These are phyloP conservation scores for Volvox reticuliferus DNA, from an alignment of 139 green algal species.

Conservation along the genomic window DNA sequence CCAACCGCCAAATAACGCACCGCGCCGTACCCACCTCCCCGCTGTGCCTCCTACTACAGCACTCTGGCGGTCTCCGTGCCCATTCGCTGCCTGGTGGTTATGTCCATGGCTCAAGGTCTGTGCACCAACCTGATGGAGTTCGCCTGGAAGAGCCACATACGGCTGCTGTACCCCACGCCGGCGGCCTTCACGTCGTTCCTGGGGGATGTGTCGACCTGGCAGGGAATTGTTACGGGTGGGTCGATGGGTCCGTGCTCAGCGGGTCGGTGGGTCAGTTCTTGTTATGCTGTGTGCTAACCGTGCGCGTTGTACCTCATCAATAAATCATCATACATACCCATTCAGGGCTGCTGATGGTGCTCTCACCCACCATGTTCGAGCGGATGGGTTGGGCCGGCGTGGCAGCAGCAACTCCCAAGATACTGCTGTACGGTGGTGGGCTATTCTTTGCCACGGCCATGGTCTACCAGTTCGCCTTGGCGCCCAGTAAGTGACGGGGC, in stretches of 20 bases:
- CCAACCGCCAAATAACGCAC: no score
- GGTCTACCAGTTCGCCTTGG: constrained; percentile 64
- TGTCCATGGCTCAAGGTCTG: constrained; percentile 91
- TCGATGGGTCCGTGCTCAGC: no score
- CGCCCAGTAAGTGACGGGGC: neutral
- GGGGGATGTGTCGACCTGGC: constrained; percentile 90
- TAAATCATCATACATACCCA: neutral
- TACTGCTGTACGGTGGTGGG: constrained; percentile 70
- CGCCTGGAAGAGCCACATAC: constrained; percentile 94
- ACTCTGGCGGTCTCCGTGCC: constrained; percentile 77
- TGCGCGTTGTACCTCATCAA: neutral
- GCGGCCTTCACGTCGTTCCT: constrained; percentile 84
- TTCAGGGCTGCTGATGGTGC: constrained; percentile 47
- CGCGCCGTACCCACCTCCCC: no score
- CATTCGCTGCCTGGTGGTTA: constrained; percentile 92
- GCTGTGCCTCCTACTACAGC: neutral
- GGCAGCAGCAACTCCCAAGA: constrained; percentile 78
- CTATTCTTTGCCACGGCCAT: constrained; percentile 87
- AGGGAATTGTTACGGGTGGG: constrained; percentile 57
- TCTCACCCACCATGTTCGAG: constrained; percentile 88
- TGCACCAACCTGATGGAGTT: constrained; percentile 93
- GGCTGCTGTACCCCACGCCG: constrained; percentile 86
- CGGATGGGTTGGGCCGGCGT: constrained; percentile 85
- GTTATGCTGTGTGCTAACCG: neutral
- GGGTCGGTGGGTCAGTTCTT: neutral